Conservation (phyloP, 306 rosid species). For the Ormosia emarginata region DNA sequence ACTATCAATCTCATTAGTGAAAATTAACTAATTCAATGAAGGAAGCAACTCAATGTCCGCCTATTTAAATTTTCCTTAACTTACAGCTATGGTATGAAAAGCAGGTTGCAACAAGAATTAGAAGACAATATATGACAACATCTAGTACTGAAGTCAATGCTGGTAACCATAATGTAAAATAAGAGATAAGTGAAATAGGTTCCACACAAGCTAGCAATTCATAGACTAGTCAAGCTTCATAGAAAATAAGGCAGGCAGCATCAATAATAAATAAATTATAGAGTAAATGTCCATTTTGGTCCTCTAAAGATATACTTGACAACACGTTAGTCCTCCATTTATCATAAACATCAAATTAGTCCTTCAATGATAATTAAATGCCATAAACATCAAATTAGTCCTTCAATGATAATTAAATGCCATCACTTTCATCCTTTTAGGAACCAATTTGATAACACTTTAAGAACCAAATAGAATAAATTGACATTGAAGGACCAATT, state of each 20-base stretch:
- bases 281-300: neutral
- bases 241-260: neutral
- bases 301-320: neutral
- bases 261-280: neutral
- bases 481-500: neutral
- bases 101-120: constrained; percentile 9
- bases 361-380: too few relatives aligned
- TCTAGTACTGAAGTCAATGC: constrained; percentile 4
- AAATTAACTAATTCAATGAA: neutral
- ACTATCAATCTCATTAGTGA: neutral
- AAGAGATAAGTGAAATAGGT: neutral
- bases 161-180: neutral
- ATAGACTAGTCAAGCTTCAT: neutral
- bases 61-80: neutral
- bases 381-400: constrained; percentile 4
- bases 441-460: neutral
- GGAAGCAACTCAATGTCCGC: neutral
- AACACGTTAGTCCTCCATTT: neutral
- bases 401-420: neutral
- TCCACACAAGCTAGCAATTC: constrained; percentile 5
- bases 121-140: neutral
- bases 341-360: too few relatives aligned
- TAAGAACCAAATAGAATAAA: neutral
- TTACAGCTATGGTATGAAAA: constrained; percentile 1
- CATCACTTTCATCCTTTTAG: constrained; percentile 3